A percentile compares a stretch with the other conserved stretches of the same genome.
phyloP scores from a whole-genome alignment of 768 basidiomycete species.

The Pulveroboletus ravenelii region DNA sequence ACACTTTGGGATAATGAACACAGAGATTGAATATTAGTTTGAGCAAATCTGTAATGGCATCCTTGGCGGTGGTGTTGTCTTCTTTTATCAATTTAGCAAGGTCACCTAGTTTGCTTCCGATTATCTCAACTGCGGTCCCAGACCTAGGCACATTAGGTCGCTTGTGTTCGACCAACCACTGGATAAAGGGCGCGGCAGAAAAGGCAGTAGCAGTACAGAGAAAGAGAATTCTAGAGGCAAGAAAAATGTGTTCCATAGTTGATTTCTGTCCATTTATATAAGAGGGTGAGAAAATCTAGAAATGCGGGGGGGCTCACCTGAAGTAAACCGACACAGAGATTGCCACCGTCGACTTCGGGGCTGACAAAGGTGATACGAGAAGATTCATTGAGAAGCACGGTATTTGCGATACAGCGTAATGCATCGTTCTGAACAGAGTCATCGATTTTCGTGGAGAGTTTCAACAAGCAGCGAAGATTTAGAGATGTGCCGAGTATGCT shows the following conservation, averaged over 20 bases:
- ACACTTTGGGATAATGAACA: slow-evolving; percentile 74
- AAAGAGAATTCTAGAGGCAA: slow-evolving; percentile 73
- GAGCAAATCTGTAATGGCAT: slow-evolving; percentile 77
- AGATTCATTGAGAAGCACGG: slow-evolving; percentile 62
- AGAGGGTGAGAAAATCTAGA: slow-evolving; percentile 14
- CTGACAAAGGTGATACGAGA: slow-evolving; percentile 55
- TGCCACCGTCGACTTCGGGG: slow-evolving; percentile 61
- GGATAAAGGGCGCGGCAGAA: slow-evolving; percentile 43
- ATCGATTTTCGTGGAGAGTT: slow-evolving; percentile 47
- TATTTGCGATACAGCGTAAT: slow-evolving; percentile 74
- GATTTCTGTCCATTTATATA: slow-evolving; percentile 48
- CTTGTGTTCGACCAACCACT: slow-evolving; percentile 62
- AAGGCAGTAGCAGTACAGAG: slow-evolving; percentile 56
- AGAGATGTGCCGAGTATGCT: slow-evolving; percentile 47
- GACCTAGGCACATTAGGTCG: slow-evolving; percentile 38
- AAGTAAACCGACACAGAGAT: slow-evolving; percentile 49
- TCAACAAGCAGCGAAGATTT: slow-evolving; percentile 56
- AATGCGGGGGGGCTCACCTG: slow-evolving; percentile 39
- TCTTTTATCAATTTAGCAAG: slow-evolving; percentile 46
- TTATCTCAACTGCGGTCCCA: slow-evolving; percentile 56
- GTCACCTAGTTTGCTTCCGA: slow-evolving; percentile 56
- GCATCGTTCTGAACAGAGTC: slow-evolving; percentile 62
- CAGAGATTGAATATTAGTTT: slow-evolving; percentile 83
- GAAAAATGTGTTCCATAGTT: slow-evolving; percentile 61
- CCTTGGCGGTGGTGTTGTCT: slow-evolving; percentile 41